These are phyloP conservation scores for Ophiocordyceps camponoti-floridani DNA, from an alignment of 2,329 filamentous ascomycete genomes.

Conservation along the genomic window DNA sequence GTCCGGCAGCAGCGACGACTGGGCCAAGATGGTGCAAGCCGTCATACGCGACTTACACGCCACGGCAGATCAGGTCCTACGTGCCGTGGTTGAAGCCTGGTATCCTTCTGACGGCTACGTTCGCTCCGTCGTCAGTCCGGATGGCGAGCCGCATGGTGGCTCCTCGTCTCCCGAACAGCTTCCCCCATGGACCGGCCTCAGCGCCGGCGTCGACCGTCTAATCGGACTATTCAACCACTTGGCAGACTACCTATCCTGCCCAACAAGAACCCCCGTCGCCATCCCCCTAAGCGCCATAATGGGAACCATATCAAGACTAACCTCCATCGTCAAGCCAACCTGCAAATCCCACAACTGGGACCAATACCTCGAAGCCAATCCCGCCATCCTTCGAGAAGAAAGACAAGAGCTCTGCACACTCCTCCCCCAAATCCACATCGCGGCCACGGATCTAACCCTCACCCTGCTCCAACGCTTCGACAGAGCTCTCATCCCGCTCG, in stretches of 20 bases:
- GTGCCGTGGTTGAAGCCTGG: constrained; percentile 68
- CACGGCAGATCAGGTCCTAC: constrained; percentile 60
- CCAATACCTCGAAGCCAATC: constrained; percentile 43
- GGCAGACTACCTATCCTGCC: constrained; percentile 39
- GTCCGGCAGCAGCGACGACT: constrained; percentile 58
- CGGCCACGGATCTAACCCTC: constrained; percentile 45
- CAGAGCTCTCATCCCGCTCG: constrained; percentile 36
- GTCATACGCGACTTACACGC: constrained; percentile 48
- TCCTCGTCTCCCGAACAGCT: constrained; percentile 30
- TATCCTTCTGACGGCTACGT: constrained; percentile 41
- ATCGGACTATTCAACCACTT: constrained; percentile 47
- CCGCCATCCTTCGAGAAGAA: constrained; percentile 62
- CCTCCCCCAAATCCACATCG: constrained; percentile 57
- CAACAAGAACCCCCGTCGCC: constrained; percentile 46
- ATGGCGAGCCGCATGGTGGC: constrained; percentile 29
- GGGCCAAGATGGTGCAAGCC: constrained; percentile 47
- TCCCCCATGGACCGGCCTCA: constrained; percentile 58
- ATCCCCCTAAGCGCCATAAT: constrained; percentile 50
- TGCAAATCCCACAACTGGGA: constrained; percentile 26
- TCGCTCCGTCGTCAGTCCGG: constrained; percentile 22
- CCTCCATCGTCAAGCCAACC: constrained; percentile 41
- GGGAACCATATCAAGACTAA: constrained; percentile 52
- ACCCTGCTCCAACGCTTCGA: constrained; percentile 40
- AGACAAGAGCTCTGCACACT: constrained; percentile 59
- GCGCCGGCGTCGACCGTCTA: constrained; percentile 53